Evolutionary conservation across 192 early-diverging fungal species (phyloP).

Genomic region (Coemansia sp.): DNA sequence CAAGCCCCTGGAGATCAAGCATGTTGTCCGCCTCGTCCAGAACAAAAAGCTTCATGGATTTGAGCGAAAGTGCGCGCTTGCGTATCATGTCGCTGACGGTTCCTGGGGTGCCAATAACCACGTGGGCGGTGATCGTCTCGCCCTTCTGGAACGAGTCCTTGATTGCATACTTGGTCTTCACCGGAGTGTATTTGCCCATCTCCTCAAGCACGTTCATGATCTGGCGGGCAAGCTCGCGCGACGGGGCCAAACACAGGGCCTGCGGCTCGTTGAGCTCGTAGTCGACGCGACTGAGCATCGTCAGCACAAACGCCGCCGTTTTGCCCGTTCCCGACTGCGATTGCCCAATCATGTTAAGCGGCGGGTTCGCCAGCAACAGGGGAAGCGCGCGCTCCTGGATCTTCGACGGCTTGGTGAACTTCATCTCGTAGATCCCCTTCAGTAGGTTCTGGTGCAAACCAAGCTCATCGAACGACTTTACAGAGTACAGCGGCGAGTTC

Average conservation of each 20-base stretch:
- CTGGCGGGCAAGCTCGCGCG: constrained; percentile 92
- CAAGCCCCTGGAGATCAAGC: constrained; percentile 83
- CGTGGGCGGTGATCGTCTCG: constrained; percentile 69
- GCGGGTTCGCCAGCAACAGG: constrained; percentile 80
- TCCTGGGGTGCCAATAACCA: constrained; percentile 94
- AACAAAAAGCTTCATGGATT: constrained; percentile 77
- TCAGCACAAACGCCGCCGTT: constrained; percentile 93
- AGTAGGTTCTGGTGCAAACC: constrained; percentile 77
- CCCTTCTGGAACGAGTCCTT: constrained; percentile 65
- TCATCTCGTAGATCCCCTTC: constrained; percentile 93
- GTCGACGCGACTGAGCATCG: constrained; percentile 88
- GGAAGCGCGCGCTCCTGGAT: constrained; percentile 96
- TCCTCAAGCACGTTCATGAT: constrained; percentile 86
- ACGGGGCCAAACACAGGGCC: constrained; percentile 88
- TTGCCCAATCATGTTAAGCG: constrained; percentile 96
- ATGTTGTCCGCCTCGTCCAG: constrained; percentile 99
- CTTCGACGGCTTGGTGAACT: constrained; percentile 89
- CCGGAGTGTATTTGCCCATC: constrained; percentile 89
- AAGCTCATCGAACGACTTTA: constrained; percentile 75
- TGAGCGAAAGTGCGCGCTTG: constrained; percentile 62
- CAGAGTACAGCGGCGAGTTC: constrained; percentile 75
- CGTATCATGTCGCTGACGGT: constrained; percentile 78
- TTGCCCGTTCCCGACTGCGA: constrained; percentile 98
- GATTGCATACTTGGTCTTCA: constrained; percentile 75
- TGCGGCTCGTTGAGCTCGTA: constrained; percentile 65